Percentiles rank a stretch among this genome's conserved stretches.
Evolutionary conservation across 2,329 filamentous ascomycete genomes (phyloP).

Genomic region (Fusarium sp.): DNA sequence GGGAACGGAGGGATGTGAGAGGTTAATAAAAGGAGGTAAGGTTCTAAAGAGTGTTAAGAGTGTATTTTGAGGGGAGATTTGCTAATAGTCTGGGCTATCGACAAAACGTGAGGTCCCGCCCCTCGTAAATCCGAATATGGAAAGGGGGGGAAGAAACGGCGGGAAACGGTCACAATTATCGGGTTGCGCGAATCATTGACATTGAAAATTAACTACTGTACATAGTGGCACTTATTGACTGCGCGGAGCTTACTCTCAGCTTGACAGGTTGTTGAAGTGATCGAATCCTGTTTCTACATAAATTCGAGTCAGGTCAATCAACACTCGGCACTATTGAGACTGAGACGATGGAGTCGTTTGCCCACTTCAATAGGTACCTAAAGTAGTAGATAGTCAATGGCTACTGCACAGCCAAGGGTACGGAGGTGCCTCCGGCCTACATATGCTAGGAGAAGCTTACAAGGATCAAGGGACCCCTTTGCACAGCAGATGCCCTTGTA

Average conservation of each 20-base stretch:
- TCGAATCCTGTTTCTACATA: conserved; percentile 4
- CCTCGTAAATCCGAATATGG: conserved; percentile 27
- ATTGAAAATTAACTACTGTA: neutral
- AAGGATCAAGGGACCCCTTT: conserved; percentile 33
- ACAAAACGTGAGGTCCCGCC: conserved; percentile 31
- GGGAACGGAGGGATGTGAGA: conserved; percentile 11
- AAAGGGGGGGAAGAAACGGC: conserved; percentile 39
- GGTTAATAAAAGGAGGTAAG: conserved; percentile 29
- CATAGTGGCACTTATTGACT: neutral
- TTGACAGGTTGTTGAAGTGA: neutral
- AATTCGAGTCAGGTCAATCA: conserved; percentile 25
- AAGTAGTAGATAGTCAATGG: neutral
- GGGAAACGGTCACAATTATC: conserved; percentile 30
- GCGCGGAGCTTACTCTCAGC: neutral
- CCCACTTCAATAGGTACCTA: conserved; percentile 17
- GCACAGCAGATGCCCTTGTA: conserved; percentile 13
- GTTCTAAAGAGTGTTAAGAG: conserved; percentile 21
- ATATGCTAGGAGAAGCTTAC: conserved; percentile 7
- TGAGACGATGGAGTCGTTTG: conserved; percentile 21
- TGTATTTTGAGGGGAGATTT: conserved; percentile 34
- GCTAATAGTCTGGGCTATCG: conserved; percentile 28
- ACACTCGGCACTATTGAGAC: conserved; percentile 24
- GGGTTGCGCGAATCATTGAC: conserved; percentile 34
- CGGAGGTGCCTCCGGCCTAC: conserved; percentile 14
- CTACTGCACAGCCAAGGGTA: neutral